phyloP scores from a whole-genome alignment of 345 rosid species.

The Salix purpurea region DNA sequence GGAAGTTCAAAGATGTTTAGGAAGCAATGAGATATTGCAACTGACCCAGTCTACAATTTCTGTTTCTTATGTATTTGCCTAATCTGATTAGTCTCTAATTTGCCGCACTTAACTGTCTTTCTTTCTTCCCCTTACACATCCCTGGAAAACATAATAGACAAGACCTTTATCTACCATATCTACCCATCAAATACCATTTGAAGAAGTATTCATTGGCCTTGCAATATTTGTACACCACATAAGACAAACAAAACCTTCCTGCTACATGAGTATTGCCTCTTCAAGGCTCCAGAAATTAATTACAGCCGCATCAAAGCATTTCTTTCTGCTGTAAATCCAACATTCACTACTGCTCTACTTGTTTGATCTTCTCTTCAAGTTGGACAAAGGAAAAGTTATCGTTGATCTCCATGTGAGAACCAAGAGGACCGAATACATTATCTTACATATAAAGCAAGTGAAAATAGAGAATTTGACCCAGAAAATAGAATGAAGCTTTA shows the following conservation, averaged over 20 bases:
- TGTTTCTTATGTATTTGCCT: neutral
- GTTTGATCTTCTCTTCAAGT: neutral
- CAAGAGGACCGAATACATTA: neutral
- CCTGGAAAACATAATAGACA: neutral
- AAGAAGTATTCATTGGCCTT: neutral
- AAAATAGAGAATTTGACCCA: neutral
- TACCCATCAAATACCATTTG: neutral
- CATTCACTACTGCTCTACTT: neutral
- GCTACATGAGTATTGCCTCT: neutral
- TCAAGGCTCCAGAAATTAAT: neutral
- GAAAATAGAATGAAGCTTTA: neutral
- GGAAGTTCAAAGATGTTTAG: neutral
- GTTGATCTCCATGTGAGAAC: neutral
- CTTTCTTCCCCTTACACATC: neutral
- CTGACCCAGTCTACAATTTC: neutral
- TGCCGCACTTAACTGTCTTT: neutral
- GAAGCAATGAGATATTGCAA: neutral
- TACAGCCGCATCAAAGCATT: neutral
- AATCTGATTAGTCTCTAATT: neutral
- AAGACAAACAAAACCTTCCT: neutral
- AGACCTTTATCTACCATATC: neutral
- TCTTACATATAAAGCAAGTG: neutral
- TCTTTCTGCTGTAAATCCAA: neutral
- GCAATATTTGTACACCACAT: neutral
- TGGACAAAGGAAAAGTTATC: neutral